These are phyloP conservation scores for Candida freyschussii DNA, from an alignment of 1,139 yeast genomes.

Conservation along the genomic window DNA sequence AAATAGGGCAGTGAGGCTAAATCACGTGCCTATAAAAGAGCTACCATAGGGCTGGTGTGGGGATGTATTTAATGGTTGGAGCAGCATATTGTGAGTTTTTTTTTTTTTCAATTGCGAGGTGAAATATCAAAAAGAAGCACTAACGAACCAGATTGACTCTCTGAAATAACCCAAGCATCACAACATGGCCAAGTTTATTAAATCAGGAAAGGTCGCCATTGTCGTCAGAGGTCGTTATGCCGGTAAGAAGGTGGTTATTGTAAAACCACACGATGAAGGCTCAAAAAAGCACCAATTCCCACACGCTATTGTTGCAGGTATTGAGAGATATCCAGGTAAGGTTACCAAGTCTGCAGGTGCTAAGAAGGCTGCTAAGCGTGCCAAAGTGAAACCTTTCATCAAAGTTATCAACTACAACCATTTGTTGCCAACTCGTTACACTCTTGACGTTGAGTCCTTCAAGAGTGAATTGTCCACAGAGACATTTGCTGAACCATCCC, in stretches of 20 bases:
- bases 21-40: no score
- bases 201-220: slow-evolving; percentile 99
- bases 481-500: slow-evolving; percentile 95
- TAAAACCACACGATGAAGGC: slow-evolving; percentile 98
- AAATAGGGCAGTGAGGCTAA: no score
- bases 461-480: slow-evolving; percentile 88
- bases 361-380: slow-evolving; percentile 95
- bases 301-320: slow-evolving; percentile 99
- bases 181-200: slow-evolving; percentile 95
- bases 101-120: slow-evolving; percentile 23
- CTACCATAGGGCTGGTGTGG: no score
- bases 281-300: slow-evolving; percentile 98
- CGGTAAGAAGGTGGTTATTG: slow-evolving; percentile 99
- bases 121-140: slow-evolving; percentile 22
- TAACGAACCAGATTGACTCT: slow-evolving; percentile 8
- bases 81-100: no score
- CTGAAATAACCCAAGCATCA: no score
- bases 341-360: slow-evolving; percentile 93
- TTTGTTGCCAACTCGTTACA: slow-evolving; percentile 99
- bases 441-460: slow-evolving; percentile 92
- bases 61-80: no score
- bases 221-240: slow-evolving; percentile 99
- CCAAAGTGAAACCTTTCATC: slow-evolving; percentile 98
- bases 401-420: slow-evolving; percentile 99
- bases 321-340: slow-evolving; percentile 97